Percentiles rank a stretch among this genome's conserved stretches.
These are phyloP conservation scores for Gautieria morchelliformis DNA, from an alignment of 768 basidiomycete species.

Conservation along the genomic window DNA sequence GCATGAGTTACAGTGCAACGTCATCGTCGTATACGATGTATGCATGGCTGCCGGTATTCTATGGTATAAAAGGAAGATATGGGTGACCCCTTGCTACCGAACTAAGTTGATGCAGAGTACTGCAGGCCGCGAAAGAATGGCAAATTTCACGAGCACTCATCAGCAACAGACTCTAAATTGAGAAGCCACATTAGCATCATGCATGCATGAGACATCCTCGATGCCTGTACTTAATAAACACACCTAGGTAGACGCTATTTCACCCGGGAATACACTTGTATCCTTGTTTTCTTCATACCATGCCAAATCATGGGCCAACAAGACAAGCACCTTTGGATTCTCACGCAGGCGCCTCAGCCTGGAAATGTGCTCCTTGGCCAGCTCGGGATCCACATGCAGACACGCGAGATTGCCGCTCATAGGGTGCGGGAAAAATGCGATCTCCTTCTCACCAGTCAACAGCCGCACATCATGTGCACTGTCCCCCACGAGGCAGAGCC, in stretches of 20 bases:
- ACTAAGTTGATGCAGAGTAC: no score
- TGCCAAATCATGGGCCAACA: conserved; percentile 43
- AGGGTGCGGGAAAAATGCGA: conserved; percentile 19
- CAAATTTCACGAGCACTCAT: no score
- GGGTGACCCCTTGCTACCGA: no score
- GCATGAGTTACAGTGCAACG: no score
- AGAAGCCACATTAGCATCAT: no score
- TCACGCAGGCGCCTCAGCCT: conserved; percentile 30
- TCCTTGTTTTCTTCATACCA: conserved; percentile 42
- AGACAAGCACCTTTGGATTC: conserved; percentile 32
- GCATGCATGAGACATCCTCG: no score
- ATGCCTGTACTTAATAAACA: no score
- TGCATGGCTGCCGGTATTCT: no score
- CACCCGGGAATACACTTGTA: conserved; percentile 27
- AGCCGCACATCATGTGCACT: conserved; percentile 47
- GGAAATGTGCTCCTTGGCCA: conserved; percentile 32
- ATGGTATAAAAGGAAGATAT: no score
- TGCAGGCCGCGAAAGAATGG: no score
- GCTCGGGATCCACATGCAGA: conserved; percentile 34
- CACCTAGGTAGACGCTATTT: background rate
- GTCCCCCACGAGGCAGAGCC: conserved; percentile 49
- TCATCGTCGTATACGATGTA: no score
- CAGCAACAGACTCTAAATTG: no score
- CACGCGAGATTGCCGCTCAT: conserved; percentile 24
- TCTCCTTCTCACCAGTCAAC: conserved; percentile 33